Conservation (phyloP, 768 basidiomycete species). For the Amanita muscaria region DNA sequence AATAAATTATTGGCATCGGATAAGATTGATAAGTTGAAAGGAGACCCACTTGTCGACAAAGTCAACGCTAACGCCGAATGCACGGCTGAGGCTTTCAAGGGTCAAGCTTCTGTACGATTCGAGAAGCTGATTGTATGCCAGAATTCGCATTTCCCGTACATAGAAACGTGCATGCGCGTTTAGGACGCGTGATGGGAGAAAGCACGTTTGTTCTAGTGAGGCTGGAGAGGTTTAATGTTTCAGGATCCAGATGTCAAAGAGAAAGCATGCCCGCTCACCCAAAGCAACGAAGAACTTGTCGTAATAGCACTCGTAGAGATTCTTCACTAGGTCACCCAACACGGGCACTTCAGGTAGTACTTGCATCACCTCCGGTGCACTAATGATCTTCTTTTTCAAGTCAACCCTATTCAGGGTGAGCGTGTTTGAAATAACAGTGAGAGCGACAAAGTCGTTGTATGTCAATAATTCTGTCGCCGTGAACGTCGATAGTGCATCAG, state of each 20-base stretch:
- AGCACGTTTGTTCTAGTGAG: slow-evolving; percentile 78
- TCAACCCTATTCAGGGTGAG: slow-evolving; percentile 75
- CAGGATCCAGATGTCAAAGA: neutral
- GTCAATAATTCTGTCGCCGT: slow-evolving; percentile 84
- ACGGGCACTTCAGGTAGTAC: slow-evolving; percentile 76
- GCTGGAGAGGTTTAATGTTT: slow-evolving; percentile 34
- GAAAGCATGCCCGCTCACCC: slow-evolving; percentile 33
- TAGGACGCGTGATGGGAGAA: slow-evolving; percentile 82
- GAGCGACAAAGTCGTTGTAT: slow-evolving; percentile 84
- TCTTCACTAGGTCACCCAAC: slow-evolving; percentile 77
- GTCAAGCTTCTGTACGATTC: slow-evolving; percentile 88
- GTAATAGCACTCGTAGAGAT: slow-evolving; percentile 89
- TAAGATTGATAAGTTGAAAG: slow-evolving; percentile 1
- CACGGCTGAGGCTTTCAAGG: slow-evolving; percentile 71
- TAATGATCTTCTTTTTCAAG: slow-evolving; percentile 88
- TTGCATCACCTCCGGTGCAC: slow-evolving; percentile 80
- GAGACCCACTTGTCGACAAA: slow-evolving; percentile 76
- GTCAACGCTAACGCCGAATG: slow-evolving; percentile 83
- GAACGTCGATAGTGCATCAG: slow-evolving; percentile 91
- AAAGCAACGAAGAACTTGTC: slow-evolving; percentile 89
- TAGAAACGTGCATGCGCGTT: slow-evolving; percentile 84
- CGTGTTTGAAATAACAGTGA: slow-evolving; percentile 74
- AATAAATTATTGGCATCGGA: neutral
- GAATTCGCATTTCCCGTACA: slow-evolving; percentile 92
- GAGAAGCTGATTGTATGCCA: slow-evolving; percentile 86